Evolutionary conservation across 73 alveolate species (phyloP).

Genomic region (Stentor roeselii): DNA sequence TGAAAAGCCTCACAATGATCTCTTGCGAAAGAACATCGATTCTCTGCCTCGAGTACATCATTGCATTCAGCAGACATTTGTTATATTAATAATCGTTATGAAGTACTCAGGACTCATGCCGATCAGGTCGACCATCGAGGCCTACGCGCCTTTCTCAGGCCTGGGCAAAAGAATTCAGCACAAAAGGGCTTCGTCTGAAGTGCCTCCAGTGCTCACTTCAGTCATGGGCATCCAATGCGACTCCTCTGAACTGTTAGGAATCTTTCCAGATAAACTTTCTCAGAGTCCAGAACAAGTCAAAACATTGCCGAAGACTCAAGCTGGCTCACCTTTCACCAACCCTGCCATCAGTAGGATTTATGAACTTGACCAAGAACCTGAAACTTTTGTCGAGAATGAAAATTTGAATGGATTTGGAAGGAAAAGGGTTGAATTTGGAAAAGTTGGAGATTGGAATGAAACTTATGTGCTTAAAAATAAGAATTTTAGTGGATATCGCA

Average conservation of each 20-base stretch:
- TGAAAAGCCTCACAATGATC: conserved; percentile 1
- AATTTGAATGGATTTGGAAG: too few species aligned
- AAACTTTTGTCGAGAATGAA: not conserved
- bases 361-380: not conserved
- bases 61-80: not conserved
- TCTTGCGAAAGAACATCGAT: not conserved
- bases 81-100: not conserved
- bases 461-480: not conserved
- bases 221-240: not conserved
- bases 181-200: not conserved
- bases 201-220: not conserved
- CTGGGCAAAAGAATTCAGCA: not conserved
- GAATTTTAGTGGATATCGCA: not conserved
- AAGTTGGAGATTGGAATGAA: conserved; percentile 8
- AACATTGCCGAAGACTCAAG: not conserved
- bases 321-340: not conserved
- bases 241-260: not conserved
- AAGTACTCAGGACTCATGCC: not conserved
- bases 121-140: not conserved
- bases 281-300: not conserved
- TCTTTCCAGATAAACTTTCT: not conserved
- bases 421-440: not conserved
- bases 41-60: not conserved
- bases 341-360: not conserved
- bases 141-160: not conserved